Evolutionary conservation across 306 rosid species (phyloP).

Genomic region (Ceratonia siliqua): DNA sequence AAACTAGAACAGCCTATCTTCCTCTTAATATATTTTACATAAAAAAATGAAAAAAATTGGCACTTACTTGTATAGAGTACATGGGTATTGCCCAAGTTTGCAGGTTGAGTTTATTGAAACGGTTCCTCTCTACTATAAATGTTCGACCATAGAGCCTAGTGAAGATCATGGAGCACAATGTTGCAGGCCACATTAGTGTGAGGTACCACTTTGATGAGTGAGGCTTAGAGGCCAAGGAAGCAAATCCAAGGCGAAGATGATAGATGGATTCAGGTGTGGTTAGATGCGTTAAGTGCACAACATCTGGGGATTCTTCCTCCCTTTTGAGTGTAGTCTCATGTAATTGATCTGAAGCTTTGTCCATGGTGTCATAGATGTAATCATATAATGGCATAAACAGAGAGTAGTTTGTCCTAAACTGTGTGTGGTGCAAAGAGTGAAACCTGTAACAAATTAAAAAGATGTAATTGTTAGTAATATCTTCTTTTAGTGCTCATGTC

Average conservation of each 20-base stretch:
- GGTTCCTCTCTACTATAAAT: constrained; percentile 49
- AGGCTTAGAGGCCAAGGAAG: constrained; percentile 57
- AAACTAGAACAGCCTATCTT: too few species aligned
- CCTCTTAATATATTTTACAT: too few species aligned
- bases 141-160: constrained; percentile 38
- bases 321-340: constrained; percentile 31
- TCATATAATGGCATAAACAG: constrained; percentile 59
- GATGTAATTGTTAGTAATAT: neutral
- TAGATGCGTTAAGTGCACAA: constrained; percentile 48
- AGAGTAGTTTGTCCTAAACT: constrained; percentile 35
- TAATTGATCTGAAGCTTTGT: constrained; percentile 35
- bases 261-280: constrained; percentile 50
- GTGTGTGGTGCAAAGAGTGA: neutral
- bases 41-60: too few species aligned
- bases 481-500: too few species aligned
- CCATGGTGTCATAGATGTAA: constrained; percentile 41
- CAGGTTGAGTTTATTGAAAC: constrained; percentile 43
- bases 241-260: constrained; percentile 53
- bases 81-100: constrained; percentile 68
- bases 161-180: constrained; percentile 48
- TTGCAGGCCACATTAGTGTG: constrained; percentile 60
- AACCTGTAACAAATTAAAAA: neutral
- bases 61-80: constrained; percentile 50
- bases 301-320: constrained; percentile 28
- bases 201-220: constrained; percentile 52